Conservation (phyloP, 345 rosid genomes). For the Populus alba region DNA sequence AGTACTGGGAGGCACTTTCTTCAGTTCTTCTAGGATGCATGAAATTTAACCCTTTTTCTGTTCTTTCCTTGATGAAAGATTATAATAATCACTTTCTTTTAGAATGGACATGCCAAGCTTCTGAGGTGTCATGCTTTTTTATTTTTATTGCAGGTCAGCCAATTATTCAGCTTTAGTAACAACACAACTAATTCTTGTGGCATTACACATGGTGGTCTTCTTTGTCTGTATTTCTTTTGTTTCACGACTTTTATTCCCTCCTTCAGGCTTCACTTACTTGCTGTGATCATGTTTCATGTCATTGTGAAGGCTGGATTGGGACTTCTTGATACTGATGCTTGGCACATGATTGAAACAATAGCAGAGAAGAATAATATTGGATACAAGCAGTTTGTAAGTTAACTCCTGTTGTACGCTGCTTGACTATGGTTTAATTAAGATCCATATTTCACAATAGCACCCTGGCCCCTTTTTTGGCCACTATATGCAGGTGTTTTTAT, state of each 20-base stretch:
- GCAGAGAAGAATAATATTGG: constrained; percentile 89
- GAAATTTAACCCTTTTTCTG: not conserved
- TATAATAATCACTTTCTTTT: not conserved
- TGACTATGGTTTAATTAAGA: not conserved
- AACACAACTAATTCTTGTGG: constrained; percentile 73
- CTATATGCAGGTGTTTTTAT: not conserved
- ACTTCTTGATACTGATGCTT: constrained; percentile 85
- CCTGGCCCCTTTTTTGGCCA: not conserved
- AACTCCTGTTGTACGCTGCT: constrained; percentile 4
- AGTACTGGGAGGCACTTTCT: not conserved
- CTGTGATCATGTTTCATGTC: constrained; percentile 14
- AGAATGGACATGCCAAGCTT: not conserved
- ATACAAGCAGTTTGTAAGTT: constrained; percentile 76
- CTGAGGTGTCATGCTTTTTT: constrained; percentile 2
- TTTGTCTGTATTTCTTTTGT: constrained; percentile 18
- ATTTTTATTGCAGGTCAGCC: constrained; percentile 49
- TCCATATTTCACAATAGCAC: constrained; percentile 8
- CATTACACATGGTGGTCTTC: constrained; percentile 78
- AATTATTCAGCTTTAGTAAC: constrained; percentile 85
- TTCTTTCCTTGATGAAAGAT: not conserved
- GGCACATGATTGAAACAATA: constrained; percentile 89
- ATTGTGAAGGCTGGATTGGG: constrained; percentile 83
- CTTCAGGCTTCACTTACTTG: not conserved
- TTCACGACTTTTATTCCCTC: constrained; percentile 3
- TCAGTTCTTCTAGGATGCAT: not conserved